Evolutionary conservation across 257 asterid species (phyloP).

Genomic region (Leonotis leonurus): DNA sequence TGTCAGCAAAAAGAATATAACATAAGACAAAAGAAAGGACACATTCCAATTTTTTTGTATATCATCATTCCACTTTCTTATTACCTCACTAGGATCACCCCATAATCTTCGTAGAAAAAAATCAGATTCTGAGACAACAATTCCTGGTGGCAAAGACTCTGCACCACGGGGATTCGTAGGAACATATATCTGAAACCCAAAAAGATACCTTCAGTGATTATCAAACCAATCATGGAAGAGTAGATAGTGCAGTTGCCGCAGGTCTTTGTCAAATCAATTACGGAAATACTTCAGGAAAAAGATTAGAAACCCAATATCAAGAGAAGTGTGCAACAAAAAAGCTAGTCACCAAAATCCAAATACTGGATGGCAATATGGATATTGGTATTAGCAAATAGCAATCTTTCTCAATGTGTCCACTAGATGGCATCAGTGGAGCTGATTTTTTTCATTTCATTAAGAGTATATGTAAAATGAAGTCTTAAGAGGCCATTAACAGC

Average conservation of each 20-base stretch:
- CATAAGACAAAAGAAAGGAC: not conserved
- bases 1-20: not conserved
- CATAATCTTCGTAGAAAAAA: slow-evolving; percentile 87
- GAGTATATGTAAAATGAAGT: too few species aligned
- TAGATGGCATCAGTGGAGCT: too few species aligned
- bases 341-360: not conserved
- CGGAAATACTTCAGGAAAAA: not conserved
- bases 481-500: too few species aligned
- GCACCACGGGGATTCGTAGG: slow-evolving; percentile 99
- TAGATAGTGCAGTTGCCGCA: not conserved
- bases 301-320: not conserved
- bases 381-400: too few species aligned
- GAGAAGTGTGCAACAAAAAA: not conserved
- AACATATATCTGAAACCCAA: slow-evolving; percentile 55
- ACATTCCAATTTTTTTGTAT: too few species aligned
- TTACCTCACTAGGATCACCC: slow-evolving; percentile 98
- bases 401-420: too few species aligned
- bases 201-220: not conserved
- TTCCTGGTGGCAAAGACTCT: slow-evolving; percentile 92
- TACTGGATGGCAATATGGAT: too few species aligned
- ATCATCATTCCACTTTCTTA: too few species aligned
- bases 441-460: too few species aligned
- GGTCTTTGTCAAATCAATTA: not conserved
- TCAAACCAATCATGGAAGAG: not conserved
- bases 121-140: slow-evolving; percentile 86